Evolutionary conservation across 352 stramenopile genomes (phyloP).

Genomic region (Phytopythium aichiense): DNA sequence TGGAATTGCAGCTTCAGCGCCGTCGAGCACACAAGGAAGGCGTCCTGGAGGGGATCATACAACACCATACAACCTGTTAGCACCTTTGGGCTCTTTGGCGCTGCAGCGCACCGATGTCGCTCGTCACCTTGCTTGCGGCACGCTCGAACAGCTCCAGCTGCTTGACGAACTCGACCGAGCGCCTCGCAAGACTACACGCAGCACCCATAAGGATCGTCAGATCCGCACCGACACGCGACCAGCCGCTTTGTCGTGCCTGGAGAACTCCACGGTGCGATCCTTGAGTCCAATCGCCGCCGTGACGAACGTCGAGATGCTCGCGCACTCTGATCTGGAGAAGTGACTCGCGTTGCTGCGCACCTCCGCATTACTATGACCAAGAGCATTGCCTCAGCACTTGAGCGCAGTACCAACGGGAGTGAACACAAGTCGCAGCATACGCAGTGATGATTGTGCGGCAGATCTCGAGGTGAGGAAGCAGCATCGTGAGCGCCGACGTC

Average conservation of each 20-base stretch:
- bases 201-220: background rate
- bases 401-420: background rate
- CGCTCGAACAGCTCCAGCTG: constrained; percentile 46
- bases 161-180: constrained; percentile 21
- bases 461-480: constrained; percentile 49
- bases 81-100: background rate
- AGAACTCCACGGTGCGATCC: constrained; percentile 16
- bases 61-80: background rate
- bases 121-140: constrained; percentile 36
- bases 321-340: constrained; percentile 24
- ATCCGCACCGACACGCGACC: background rate
- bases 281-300: constrained; percentile 24
- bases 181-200: constrained; percentile 23
- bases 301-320: constrained; percentile 34
- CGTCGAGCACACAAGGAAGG: constrained; percentile 49
- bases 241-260: constrained; percentile 12
- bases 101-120: background rate
- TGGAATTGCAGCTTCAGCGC: constrained; percentile 58
- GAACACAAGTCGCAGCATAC: constrained; percentile 15
- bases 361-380: constrained; percentile 31
- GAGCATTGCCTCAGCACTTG: background rate
- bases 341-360: constrained; percentile 14
- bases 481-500: constrained; percentile 41
- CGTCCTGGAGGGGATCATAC: constrained; percentile 20
- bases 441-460: constrained; percentile 51